Conservation (phyloP, 139 green algal species). For the Monoraphidium neglectum region DNA sequence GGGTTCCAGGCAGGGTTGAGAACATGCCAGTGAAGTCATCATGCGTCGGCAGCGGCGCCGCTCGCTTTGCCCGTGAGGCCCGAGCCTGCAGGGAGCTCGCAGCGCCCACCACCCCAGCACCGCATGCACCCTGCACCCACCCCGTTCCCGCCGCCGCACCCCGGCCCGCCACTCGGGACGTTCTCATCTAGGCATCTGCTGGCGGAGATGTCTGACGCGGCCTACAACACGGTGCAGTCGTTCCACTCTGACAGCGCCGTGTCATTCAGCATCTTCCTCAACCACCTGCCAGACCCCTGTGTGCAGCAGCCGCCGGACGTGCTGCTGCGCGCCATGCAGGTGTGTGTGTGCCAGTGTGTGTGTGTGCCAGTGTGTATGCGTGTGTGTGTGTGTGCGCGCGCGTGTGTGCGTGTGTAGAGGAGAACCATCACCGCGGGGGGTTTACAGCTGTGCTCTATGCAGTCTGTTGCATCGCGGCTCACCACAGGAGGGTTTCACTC, state of each 20-base stretch:
- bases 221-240: conserved; percentile 86
- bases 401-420: not conserved
- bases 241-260: conserved; percentile 95
- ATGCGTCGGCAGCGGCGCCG: too few relatives aligned
- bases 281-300: conserved; percentile 75
- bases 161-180: conserved; percentile 48
- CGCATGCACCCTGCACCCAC: not conserved
- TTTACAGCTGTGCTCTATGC: not conserved
- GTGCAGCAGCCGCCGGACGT: conserved; percentile 68
- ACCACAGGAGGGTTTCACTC: too few relatives aligned
- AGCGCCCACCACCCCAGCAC: too few relatives aligned
- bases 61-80: too few relatives aligned
- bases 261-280: conserved; percentile 91
- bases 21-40: too few relatives aligned
- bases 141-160: not conserved
- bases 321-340: conserved; percentile 79
- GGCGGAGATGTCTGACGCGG: conserved; percentile 75
- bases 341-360: conserved; percentile 10
- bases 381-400: conserved; percentile 6
- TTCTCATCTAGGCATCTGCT: conserved; percentile 80
- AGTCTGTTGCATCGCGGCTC: not conserved
- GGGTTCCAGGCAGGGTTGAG: too few relatives aligned
- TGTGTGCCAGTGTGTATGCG: not conserved
- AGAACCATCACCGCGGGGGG: not conserved
- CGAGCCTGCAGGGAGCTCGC: too few relatives aligned